These are phyloP conservation scores for Irpex rosettiformis DNA, from an alignment of 1,284 basidiomycete genomes.

Conservation along the genomic window DNA sequence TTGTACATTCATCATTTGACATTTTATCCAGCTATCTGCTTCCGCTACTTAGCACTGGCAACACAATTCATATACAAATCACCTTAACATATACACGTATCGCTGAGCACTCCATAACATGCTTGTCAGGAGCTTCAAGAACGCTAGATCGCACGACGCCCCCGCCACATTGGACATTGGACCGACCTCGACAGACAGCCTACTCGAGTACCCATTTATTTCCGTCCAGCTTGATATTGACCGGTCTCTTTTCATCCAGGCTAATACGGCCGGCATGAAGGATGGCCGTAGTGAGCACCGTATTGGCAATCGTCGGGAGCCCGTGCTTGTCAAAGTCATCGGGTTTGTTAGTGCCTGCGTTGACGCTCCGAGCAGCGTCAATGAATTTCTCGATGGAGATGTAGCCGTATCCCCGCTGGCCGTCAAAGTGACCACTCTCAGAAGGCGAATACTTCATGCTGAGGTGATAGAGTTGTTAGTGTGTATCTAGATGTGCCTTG, in stretches of 20 bases:
- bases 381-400: constrained; percentile 92
- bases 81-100: not conserved
- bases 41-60: not conserved
- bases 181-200: not conserved
- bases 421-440: constrained; percentile 88
- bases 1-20: not conserved
- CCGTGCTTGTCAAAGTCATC: constrained; percentile 77
- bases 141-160: not conserved
- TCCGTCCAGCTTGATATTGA: constrained; percentile 66
- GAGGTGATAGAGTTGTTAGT: constrained; percentile 9
- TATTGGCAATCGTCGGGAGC: constrained; percentile 85
- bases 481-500: not conserved
- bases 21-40: too few relatives aligned
- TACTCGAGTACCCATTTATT: constrained; percentile 71
- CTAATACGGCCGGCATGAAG: constrained; percentile 87
- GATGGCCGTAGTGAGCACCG: constrained; percentile 88
- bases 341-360: constrained; percentile 62
- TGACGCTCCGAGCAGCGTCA: constrained; percentile 75
- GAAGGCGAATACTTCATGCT: constrained; percentile 94
- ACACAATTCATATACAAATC: not conserved
- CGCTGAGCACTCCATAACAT: not conserved
- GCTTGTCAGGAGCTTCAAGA: not conserved
- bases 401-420: constrained; percentile 89
- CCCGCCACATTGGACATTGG: not conserved
- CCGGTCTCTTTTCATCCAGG: constrained; percentile 82